Evolutionary conservation across 163 green algal genomes (phyloP), one percentile per base, ranked within the genome.

Genomic region (Scenedesmus sp.): DNA sequence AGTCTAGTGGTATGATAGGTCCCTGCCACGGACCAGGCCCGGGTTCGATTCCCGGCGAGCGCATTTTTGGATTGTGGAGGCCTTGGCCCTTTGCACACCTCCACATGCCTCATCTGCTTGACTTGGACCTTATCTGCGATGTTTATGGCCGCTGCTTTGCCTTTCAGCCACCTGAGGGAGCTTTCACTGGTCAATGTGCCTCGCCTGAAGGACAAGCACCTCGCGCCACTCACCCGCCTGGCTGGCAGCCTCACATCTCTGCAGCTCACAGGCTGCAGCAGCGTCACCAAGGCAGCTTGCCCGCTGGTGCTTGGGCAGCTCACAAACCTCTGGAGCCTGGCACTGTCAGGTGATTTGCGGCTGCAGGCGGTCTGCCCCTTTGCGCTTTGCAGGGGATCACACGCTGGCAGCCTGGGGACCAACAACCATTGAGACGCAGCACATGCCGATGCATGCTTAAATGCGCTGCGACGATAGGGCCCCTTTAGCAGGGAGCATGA

Each of bases 191-290:
- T 66, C 59, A 16, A 88, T 56, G 64, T 57, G 34, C 62, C 81
- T 1, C 81, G 88, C 62, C 64, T 92, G 46, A 88, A 84, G 52
- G 88, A 92, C 66, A 92, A 73, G 54, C 20, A 67, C 13, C 81
- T 92, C 0, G 3, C 52, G 7, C 59, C 64, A 3, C 66, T 92
- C 16, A 57, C 86, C 0, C 62, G 86, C 13, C 23, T 66, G 26
- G 57, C 82, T 56, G 73, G 74, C 56, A 77, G 66, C 52, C 86
- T 94, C 3, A 85, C 46, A 56, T 2, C n/a, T 1, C 62, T 94
- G 55, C n/a, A 91, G 16, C 59, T 93, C 0, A 18, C 12, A 34
- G 82, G 60, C 18, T 93, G 92, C 82, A 66, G 7, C 26, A 67
- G 73, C 8, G 6, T 93, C 52, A 88, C 81, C 23, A 60, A 34